A percentile compares a stretch with the other conserved stretches of the same genome.
These are phyloP conservation scores for Pleurozium schreberi DNA, from an alignment of 225 moss, liverwort and hornwort genomes.

Conservation along the genomic window DNA sequence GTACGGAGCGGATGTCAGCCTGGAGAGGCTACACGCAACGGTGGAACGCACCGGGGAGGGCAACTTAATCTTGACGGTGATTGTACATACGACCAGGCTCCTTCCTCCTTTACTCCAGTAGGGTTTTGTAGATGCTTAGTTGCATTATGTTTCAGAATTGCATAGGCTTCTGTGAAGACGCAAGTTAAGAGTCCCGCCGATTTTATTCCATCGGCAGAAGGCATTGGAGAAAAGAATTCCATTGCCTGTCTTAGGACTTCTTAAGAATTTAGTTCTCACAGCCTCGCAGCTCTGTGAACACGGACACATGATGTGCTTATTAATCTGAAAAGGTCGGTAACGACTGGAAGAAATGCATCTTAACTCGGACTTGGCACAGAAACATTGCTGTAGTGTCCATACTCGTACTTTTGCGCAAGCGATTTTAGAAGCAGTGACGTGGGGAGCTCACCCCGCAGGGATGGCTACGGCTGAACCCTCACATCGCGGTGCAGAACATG, in stretches of 20 bases:
- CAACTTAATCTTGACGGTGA: neutral
- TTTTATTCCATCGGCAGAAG: neutral
- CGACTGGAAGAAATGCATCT: neutral
- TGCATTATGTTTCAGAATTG: neutral
- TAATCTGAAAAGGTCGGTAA: neutral
- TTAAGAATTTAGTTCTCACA: neutral
- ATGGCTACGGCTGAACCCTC: neutral
- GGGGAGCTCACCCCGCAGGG: neutral
- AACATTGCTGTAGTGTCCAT: neutral
- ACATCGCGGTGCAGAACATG: constrained; percentile 10
- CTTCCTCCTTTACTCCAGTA: neutral
- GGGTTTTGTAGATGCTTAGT: neutral
- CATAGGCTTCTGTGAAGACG: neutral
- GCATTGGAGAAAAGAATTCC: neutral
- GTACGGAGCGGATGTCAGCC: neutral
- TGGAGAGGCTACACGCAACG: neutral
- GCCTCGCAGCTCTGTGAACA: neutral
- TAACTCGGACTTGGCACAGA: neutral
- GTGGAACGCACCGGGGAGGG: neutral
- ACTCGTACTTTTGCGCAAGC: neutral
- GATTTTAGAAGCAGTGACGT: neutral
- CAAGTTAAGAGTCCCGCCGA: neutral
- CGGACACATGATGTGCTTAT: neutral
- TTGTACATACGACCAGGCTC: neutral
- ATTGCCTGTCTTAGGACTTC: neutral